Evolutionary conservation across 2,329 filamentous ascomycete species (phyloP), one percentile per base, ranked within the genome.

Genomic region (Colletotrichum limetticola): DNA sequence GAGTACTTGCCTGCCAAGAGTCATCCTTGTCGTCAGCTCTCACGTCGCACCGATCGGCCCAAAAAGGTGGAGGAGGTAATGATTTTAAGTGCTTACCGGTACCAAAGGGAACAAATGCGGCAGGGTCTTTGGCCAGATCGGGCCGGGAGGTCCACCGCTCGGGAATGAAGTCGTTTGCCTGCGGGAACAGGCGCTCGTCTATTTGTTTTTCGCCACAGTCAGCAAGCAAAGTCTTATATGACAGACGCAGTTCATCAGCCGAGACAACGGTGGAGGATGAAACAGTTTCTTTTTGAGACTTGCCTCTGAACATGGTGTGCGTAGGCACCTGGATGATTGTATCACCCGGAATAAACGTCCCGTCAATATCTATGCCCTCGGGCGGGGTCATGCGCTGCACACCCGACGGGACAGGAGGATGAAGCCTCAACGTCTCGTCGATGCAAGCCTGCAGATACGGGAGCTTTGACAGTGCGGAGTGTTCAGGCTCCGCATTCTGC

Each of bases 401-500:
- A 2, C 82, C 83, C 2, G 78, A 78, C 0, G 81, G 80, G 0
- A 84, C 80, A 1, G 83, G 76, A 1, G 84, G 83, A 55, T 82
- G 77, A 4, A 86, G 74, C 0, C 84, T 78, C 42, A 85, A 76
- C 0, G 81, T 63, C 72, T 87, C 85, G 58, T 86, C 79, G 58
- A 86, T 82, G 46, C 78, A 77, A 3, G 81, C 84, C 58, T 82
- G 78, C 12, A 85, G 78, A 55, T 80, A 77, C 19, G 73, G 68
- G 35, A 81, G 70, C 52, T 76, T 77, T 3, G 75, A 74, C 5
- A 81, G 74, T 1, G 49, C 53, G 55, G 76, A 63, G 55, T 72
- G 67, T n/a, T 78, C 77, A 8, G 68, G 55, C 11, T 59, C 22
- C 4, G 64, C 59, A 3, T 75, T 30, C n/a, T 74, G 67, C 2